Conservation (phyloP, 108 stramenopile species). For the Fragilaria crotonensis region DNA sequence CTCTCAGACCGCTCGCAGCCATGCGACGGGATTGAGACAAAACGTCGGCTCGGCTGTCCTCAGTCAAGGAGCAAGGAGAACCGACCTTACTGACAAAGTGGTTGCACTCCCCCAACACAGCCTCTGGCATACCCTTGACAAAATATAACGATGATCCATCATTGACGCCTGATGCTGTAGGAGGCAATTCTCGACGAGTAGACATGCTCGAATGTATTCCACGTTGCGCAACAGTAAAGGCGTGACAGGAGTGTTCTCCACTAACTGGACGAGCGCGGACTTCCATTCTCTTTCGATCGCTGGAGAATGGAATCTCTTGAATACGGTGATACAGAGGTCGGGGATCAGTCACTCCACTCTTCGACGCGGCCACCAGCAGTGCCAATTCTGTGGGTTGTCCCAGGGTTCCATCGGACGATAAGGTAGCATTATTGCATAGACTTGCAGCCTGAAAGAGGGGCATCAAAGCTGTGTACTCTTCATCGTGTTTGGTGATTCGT, state of each 20-base stretch:
- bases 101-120: slow-evolving; percentile 71
- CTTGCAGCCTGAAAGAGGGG: slow-evolving; percentile 61
- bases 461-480: slow-evolving; percentile 43
- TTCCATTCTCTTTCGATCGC: slow-evolving; percentile 94
- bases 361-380: slow-evolving; percentile 72
- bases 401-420: slow-evolving; percentile 29
- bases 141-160: slow-evolving; percentile 64
- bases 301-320: slow-evolving; percentile 90
- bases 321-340: slow-evolving; percentile 74
- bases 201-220: not conserved
- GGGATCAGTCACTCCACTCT: slow-evolving; percentile 79
- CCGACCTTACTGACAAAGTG: slow-evolving; percentile 50
- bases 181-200: not conserved
- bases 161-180: slow-evolving; percentile 9
- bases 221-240: slow-evolving; percentile 48
- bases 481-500: slow-evolving; percentile 8
- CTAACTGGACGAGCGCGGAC: slow-evolving; percentile 72
- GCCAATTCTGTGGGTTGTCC: slow-evolving; percentile 94
- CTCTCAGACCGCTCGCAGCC: slow-evolving; percentile 81
- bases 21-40: slow-evolving; percentile 56
- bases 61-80: slow-evolving; percentile 38
- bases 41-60: slow-evolving; percentile 35
- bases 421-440: slow-evolving; percentile 81
- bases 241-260: slow-evolving; percentile 60
- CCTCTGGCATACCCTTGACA: slow-evolving; percentile 95